Conservation (phyloP, 116 monocot genomes). For the Posidonia oceanica region DNA sequence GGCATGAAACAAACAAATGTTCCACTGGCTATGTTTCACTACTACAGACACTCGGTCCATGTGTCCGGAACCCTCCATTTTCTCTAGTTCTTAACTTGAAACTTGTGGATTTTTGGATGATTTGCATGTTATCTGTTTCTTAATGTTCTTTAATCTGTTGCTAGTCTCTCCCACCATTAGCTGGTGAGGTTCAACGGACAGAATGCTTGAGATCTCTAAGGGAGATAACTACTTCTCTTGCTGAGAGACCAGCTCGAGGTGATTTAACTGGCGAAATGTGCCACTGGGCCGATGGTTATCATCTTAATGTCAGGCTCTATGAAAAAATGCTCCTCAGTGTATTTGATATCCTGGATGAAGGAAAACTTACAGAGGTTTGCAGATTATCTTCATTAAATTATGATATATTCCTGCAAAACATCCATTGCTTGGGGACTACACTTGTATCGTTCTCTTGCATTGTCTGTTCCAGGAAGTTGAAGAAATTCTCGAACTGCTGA, state of each 20-base stretch:
- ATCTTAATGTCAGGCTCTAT: slow-evolving; percentile 77
- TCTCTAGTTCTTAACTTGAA: background rate
- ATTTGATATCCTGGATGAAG: slow-evolving; percentile 91
- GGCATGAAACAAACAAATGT: too few relatives aligned
- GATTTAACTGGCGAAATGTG: slow-evolving; percentile 89
- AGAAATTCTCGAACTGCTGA: slow-evolving; percentile 89
- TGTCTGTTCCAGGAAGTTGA: slow-evolving; percentile 61
- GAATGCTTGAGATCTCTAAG: slow-evolving; percentile 72
- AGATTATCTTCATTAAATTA: background rate
- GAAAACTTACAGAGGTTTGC: slow-evolving; percentile 78
- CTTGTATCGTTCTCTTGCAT: too few relatives aligned
- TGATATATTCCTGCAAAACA: background rate
- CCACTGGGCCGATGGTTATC: slow-evolving; percentile 97
- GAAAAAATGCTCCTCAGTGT: slow-evolving; percentile 92
- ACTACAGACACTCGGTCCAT: too few relatives aligned
- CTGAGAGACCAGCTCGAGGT: slow-evolving; percentile 90
- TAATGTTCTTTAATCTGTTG: slow-evolving; percentile 9
- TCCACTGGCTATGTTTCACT: too few relatives aligned
- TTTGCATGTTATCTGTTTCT: slow-evolving; percentile 1
- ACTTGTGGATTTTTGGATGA: background rate
- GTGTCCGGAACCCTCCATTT: too few relatives aligned
- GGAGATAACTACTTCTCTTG: slow-evolving; percentile 58
- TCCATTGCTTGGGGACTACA: too few relatives aligned
- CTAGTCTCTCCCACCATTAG: slow-evolving; percentile 63
- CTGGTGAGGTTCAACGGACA: slow-evolving; percentile 72